Evolutionary conservation across 345 rosid species (phyloP), one percentile per base, ranked within the genome.

Genomic region (Erodium maritimum): DNA sequence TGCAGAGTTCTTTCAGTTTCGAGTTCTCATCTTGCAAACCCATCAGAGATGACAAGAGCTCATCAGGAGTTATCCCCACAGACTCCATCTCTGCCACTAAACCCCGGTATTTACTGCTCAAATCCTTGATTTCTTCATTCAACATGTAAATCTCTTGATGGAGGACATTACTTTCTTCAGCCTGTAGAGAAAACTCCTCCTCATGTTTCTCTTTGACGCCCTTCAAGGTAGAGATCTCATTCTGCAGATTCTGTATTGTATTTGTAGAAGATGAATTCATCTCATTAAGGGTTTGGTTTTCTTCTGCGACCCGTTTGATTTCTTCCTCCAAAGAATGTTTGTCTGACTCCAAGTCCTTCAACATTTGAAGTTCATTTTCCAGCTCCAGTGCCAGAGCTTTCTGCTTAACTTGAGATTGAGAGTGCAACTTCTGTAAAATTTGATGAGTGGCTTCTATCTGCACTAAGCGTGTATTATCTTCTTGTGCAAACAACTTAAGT

Each of bases 81-180:
- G 81, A 79, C 64, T 78, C 79, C 69, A 86, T 78, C 73, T 85
- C 89, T 64, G 75, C 86, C 59, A 83, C 63, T 56, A 89, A 70
- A 12, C 65, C 64, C 62, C 74, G 79, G 62, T 87, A 78, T 74
- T 78, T 76, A 58, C 52, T 65, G 25, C 79, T 83, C 74, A 83
- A 77, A 54, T 67, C 77, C 58, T 74, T 59, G 14, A 87, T 75
- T 64, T 85, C 94, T 71, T 85, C 95, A 75, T 83, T 79, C 71
- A 93, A 72, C 64, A 75, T 77, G 61, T 54, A n/a, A 56, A 82
- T 80, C 77, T 89, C 91, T 71, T 80, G 86, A 77, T 85, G 91
- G 54, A 83, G 82, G 56, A 73, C 75, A 68, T 73, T 71, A 70
- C 82, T 80, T 70, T 72, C 74, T 62, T 67, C 76, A 42, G 71